These are phyloP conservation scores for Escallonia herrerae DNA, from an alignment of 129 eudicot species.

Conservation along the genomic window DNA sequence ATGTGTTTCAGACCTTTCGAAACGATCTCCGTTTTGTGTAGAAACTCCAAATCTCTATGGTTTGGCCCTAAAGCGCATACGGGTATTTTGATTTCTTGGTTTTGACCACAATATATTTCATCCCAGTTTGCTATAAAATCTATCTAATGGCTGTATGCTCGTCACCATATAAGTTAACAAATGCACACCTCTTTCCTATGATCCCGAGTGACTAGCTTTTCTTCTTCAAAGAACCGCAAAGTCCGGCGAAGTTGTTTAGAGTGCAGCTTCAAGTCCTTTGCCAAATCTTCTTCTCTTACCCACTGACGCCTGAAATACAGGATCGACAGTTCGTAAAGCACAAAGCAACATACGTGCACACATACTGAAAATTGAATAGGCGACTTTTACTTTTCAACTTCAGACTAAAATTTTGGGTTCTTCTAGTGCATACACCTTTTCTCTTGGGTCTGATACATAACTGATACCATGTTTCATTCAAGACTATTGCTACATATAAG, in stretches of 20 bases:
- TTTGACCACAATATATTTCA: neutral
- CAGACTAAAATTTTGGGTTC: no score
- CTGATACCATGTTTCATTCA: no score
- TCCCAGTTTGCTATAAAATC: neutral
- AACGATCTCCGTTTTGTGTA: no score
- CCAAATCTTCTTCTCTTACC: slow-evolving; percentile 98
- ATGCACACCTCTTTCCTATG: slow-evolving; percentile 82
- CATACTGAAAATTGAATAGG: no score
- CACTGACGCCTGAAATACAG: slow-evolving; percentile 68
- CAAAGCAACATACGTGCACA: neutral
- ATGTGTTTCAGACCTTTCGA: no score
- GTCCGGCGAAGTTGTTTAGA: slow-evolving; percentile 89
- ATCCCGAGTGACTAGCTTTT: slow-evolving; percentile 81
- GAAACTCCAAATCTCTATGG: no score
- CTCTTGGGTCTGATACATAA: no score
- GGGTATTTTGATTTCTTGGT: no score
- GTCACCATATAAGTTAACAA: neutral
- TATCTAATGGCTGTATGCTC: neutral
- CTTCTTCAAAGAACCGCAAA: slow-evolving; percentile 85
- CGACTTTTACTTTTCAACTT: no score
- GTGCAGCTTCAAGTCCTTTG: slow-evolving; percentile 90
- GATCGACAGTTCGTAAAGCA: neutral
- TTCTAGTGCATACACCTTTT: no score
- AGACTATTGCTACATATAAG: no score
- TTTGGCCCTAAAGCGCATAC: no score